phyloP scores from a whole-genome alignment of 2,329 filamentous ascomycete species.

The Aureobasidium sp. region DNA sequence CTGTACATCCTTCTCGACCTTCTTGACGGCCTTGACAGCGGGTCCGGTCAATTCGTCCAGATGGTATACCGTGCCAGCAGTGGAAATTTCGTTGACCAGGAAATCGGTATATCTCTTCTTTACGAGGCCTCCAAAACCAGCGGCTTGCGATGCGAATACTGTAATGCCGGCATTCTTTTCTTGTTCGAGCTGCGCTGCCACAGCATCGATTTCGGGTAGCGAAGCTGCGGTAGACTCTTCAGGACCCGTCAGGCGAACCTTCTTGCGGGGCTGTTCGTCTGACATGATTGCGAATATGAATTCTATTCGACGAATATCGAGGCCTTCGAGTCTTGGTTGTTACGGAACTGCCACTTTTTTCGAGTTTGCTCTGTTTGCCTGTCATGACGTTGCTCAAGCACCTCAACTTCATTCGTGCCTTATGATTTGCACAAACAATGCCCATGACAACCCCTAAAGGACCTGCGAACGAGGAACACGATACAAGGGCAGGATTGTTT shows the following conservation, averaged over 20 bases:
- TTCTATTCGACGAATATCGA: neutral
- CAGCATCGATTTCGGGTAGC: neutral
- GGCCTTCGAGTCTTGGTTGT: neutral
- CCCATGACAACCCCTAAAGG: too few species aligned
- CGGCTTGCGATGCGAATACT: slow-evolving; percentile 53
- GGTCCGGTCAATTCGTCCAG: slow-evolving; percentile 45
- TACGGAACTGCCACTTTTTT: neutral
- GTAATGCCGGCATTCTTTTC: slow-evolving; percentile 53
- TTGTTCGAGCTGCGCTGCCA: slow-evolving; percentile 29
- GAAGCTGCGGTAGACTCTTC: neutral
- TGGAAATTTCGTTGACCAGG: slow-evolving; percentile 79
- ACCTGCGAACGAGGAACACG: too few species aligned
- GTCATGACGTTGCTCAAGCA: neutral
- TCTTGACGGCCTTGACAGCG: slow-evolving; percentile 18
- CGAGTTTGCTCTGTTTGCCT: slow-evolving; percentile 12
- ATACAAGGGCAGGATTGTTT: too few species aligned
- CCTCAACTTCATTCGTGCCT: too few species aligned
- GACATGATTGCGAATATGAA: neutral
- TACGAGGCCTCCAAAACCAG: slow-evolving; percentile 56
- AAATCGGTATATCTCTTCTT: slow-evolving; percentile 87
- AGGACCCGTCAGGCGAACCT: slow-evolving; percentile 13
- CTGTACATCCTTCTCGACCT: slow-evolving; percentile 6
- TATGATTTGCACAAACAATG: too few species aligned
- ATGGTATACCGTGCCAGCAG: slow-evolving; percentile 69
- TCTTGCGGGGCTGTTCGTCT: slow-evolving; percentile 17